Evolutionary conservation across 495 filamentous ascomycete species (phyloP), one percentile per base, ranked within the genome.

Genomic region (Xeromyces bisporus): DNA sequence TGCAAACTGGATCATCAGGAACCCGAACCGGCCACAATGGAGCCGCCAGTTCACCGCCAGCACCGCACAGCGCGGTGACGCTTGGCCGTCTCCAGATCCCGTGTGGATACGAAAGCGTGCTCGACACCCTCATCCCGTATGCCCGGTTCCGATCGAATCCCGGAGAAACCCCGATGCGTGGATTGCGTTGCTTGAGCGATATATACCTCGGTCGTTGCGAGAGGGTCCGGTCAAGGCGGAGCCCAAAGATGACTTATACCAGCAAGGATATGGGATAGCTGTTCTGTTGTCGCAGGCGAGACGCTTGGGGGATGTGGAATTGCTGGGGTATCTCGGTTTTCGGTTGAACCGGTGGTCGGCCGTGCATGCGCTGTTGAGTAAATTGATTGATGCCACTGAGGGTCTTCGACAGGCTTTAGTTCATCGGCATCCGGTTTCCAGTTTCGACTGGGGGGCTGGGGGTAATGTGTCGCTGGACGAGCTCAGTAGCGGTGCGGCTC

Each of bases 271-370:
- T 32, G 37, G 44, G 2, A 20, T 62, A 21, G 38, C 42, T 31
- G 36, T 35, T 9, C 29, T 51, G 7, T 28, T 62, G 9, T 42
- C 36, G 18, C 28, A 41, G 29, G 54, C 53, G 15, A 47, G 53
- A 20, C 29, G 9, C 8, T 37, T 32, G 13, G 36, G 36, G 7
- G 26, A 48, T 12, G 15, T 54, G 8, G 53, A 65, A 38, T 42
- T 62, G 18, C 17, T 67, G 8, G 47, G 42, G 7, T 49, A 66
- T 39, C 34, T 66, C n/a, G 62, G 62, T 2, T 55, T 62, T 32
- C 35, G 49, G 10, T 28, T 51, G 32, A 48, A 56, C 9, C 50
- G 60, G 35, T 67, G 62, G 62, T 37, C 55, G 24, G 51, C 42
- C 7, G 61, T 64, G 7, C 37, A 58, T 27, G 43, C 45, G 28